Evolutionary conservation across 2,329 filamentous ascomycete genomes (phyloP), one percentile per base, ranked within the genome.

Genomic region (Reticulascus tulasneorum): DNA sequence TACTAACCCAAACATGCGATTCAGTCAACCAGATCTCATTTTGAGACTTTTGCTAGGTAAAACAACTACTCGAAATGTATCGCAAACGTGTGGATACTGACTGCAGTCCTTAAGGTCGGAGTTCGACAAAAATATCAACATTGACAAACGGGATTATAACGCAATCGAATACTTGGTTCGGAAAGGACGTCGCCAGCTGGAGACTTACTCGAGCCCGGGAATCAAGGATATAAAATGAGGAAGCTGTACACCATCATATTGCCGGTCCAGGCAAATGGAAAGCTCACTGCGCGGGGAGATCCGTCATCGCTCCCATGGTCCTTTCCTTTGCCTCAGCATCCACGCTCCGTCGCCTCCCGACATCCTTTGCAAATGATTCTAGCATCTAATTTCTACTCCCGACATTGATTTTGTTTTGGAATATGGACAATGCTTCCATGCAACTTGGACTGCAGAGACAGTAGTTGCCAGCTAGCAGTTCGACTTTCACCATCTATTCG

Each of bases 81-180:
- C 16, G 22, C 11, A 18, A 16, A 22, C 10, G 9, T 8, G 28
- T 12, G 8, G 15, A 23, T 21, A 13, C 34, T 44, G 22, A 44
- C 24, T 7, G 12, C 23, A 10, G 18, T 26, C 2, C 29, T 13
- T 8, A 20, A 90, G 86, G 48, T 59, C 69, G 19, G 88, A 96
- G 55, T 97, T 98, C 54, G 69, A 79, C 24, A 85, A 84, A 55
- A 73, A 86, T 53, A 55, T 78, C 10, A 55, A 59, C 8, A 59
- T 94, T 37, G 82, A 85, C 59, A 93, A 87, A 63, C 88, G 86
- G 49, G 88, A 95, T 54, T 95, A 95, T 60, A 71, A 73, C 12
- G 82, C 88, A 6, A 83, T 96, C 38, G 90, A 96, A 60, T 93
- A 87, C 58, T 67, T 94, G 22, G 57, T 96, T 33, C 77, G 90